A percentile compares a stretch with the other conserved stretches of the same genome.
These are phyloP conservation scores for Aegilops longissima DNA, from an alignment of 176 grass and related monocot species.

Conservation along the genomic window DNA sequence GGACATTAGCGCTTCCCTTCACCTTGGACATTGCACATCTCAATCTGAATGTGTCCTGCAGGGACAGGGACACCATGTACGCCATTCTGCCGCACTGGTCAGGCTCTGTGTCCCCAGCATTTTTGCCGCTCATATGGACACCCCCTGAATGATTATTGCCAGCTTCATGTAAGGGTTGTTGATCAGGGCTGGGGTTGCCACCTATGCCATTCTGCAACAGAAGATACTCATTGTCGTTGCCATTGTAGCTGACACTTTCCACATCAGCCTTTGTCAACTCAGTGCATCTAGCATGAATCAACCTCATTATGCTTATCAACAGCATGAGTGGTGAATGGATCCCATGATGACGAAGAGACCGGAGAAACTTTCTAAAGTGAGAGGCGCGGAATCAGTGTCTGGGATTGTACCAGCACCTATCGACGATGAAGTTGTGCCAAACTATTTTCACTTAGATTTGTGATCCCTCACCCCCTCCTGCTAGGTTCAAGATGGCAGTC, in stretches of 20 bases:
- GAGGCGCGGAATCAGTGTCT: not conserved
- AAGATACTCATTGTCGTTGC: not conserved
- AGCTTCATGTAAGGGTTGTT: not conserved
- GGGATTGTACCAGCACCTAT: not conserved
- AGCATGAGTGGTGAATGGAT: slow-evolving; percentile 43
- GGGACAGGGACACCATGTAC: not conserved
- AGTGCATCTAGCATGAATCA: not conserved
- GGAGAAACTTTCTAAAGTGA: slow-evolving; percentile 40
- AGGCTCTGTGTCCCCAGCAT: not conserved
- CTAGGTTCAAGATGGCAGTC: slow-evolving; percentile 46
- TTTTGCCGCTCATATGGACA: not conserved
- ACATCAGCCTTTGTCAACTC: not conserved
- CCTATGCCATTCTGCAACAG: not conserved
- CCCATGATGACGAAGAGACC: slow-evolving; percentile 54
- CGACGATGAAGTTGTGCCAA: not conserved
- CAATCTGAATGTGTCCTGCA: not conserved
- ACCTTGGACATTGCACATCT: no score
- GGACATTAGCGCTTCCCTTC: no score
- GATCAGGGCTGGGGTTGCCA: not conserved
- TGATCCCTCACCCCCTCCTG: slow-evolving; percentile 5
- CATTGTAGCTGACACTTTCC: not conserved
- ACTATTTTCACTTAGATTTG: slow-evolving; percentile 37
- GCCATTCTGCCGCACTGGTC: not conserved
- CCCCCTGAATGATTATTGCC: not conserved
- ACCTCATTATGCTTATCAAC: slow-evolving; percentile 17